Conservation (phyloP, 2,329 filamentous ascomycete species). For the Dactylonectria estremocensis region DNA sequence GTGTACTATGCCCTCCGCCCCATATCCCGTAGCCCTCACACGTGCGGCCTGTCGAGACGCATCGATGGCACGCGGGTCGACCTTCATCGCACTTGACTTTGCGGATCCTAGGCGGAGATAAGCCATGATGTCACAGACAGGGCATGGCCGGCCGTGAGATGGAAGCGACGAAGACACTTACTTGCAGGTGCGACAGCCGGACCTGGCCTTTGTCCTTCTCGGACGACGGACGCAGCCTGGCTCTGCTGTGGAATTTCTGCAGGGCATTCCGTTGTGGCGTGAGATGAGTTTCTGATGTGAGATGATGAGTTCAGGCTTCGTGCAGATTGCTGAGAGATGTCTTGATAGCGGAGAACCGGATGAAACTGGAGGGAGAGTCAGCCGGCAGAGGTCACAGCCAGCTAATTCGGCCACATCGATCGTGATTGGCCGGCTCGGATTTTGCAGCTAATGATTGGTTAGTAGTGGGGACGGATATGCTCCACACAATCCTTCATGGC, state of each 20-base stretch:
- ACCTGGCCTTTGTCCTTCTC: conserved; percentile 38
- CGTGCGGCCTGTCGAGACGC: conserved; percentile 10
- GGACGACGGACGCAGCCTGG: not conserved
- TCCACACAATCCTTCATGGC: not conserved
- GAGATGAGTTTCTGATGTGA: not conserved
- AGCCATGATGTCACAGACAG: not conserved
- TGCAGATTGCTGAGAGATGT: too few species aligned
- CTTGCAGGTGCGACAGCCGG: conserved; percentile 47
- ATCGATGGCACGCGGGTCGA: conserved; percentile 12
- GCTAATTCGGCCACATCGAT: not conserved
- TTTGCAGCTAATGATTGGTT: conserved; percentile 31
- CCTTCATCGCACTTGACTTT: conserved; percentile 24
- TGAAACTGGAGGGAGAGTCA: too few species aligned
- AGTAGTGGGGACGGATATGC: not conserved
- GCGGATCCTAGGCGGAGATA: conserved; percentile 12
- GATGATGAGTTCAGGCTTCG: not conserved
- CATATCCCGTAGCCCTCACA: conserved; percentile 28
- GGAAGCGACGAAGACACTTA: conserved; percentile 21
- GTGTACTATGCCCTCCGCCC: conserved; percentile 4
- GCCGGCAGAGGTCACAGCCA: too few species aligned
- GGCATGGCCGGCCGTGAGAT: not conserved
- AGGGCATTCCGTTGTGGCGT: not conserved
- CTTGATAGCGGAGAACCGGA: too few species aligned
- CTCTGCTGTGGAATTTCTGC: not conserved
- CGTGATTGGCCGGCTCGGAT: conserved; percentile 37